Percentiles rank a stretch among this genome's conserved stretches.
Evolutionary conservation across 495 filamentous ascomycete genomes (phyloP).

Genomic region (Monascus purpureus): DNA sequence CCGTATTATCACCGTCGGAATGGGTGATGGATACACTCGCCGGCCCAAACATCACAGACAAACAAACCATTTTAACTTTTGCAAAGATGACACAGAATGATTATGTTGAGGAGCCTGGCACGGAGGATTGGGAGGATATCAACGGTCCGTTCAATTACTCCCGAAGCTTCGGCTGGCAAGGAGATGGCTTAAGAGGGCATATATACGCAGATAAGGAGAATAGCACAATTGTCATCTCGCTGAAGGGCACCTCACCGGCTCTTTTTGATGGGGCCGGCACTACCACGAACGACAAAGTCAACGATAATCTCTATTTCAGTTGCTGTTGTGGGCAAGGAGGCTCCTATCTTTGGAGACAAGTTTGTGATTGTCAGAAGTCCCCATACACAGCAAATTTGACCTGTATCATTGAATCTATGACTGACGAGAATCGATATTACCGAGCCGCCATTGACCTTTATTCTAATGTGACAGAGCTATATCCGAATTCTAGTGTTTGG

Average conservation of each 20-base stretch:
- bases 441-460: constrained; percentile 75
- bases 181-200: constrained; percentile 80
- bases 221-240: constrained; percentile 72
- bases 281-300: constrained; percentile 91
- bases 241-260: constrained; percentile 83
- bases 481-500: constrained; percentile 80
- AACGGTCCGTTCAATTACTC: constrained; percentile 70
- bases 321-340: constrained; percentile 94
- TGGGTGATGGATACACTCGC: constrained; percentile 74
- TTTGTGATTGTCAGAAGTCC: constrained; percentile 76
- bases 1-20: constrained; percentile 47
- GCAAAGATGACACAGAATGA: constrained; percentile 81
- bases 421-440: constrained; percentile 80
- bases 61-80: constrained; percentile 67
- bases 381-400: constrained; percentile 85
- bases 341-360: constrained; percentile 72
- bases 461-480: constrained; percentile 78
- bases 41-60: constrained; percentile 75
- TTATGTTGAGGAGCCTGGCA: constrained; percentile 58
- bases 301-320: constrained; percentile 95
- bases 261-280: constrained; percentile 92
- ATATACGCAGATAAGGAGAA: constrained; percentile 81
- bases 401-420: constrained; percentile 62
- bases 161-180: constrained; percentile 76
- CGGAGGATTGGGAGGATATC: constrained; percentile 74